These are phyloP conservation scores for Pyrenochaeta sp. DNA, from an alignment of 2,329 filamentous ascomycete genomes.

Conservation along the genomic window DNA sequence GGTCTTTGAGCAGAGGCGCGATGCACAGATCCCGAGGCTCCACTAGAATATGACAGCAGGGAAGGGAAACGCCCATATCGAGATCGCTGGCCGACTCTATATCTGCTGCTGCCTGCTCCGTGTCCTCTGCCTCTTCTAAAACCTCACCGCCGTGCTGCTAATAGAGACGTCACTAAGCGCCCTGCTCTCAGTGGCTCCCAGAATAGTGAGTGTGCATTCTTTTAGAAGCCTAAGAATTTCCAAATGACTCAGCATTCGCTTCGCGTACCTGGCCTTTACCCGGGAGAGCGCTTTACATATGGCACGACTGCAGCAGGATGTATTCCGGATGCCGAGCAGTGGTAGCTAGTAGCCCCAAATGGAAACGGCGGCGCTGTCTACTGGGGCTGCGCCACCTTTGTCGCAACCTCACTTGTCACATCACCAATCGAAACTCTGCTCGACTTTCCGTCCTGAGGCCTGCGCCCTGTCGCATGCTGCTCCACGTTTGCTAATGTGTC, in stretches of 20 bases:
- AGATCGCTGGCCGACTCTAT: slow-evolving; percentile 1
- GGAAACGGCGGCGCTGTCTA: background rate
- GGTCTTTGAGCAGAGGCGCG: background rate
- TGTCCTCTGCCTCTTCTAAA: slow-evolving; percentile 4
- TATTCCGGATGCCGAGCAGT: background rate
- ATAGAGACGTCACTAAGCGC: slow-evolving; percentile 6
- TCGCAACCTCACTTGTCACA: slow-evolving; percentile 17
- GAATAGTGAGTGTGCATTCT: slow-evolving; percentile 26
- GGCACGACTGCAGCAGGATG: slow-evolving; percentile 7
- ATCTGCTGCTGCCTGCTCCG: slow-evolving; percentile 7
- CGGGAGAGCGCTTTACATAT: background rate
- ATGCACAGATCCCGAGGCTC: slow-evolving; percentile 9
- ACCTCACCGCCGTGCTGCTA: background rate
- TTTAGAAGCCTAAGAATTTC: background rate
- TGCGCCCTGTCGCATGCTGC: background rate
- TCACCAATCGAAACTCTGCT: slow-evolving; percentile 5
- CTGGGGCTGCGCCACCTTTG: slow-evolving; percentile 28
- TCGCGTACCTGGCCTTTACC: slow-evolving; percentile 14
- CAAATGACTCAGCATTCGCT: slow-evolving; percentile 5
- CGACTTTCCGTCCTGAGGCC: background rate
- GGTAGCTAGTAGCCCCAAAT: background rate
- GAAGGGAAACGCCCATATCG: background rate
- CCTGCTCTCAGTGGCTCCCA: slow-evolving; percentile 1
- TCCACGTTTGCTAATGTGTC: slow-evolving; percentile 14
- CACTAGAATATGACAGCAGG: background rate